Evolutionary conservation across 2,329 filamentous ascomycete species (phyloP), one percentile per base, ranked within the genome.

Genomic region (Nectriaceae sp.): DNA sequence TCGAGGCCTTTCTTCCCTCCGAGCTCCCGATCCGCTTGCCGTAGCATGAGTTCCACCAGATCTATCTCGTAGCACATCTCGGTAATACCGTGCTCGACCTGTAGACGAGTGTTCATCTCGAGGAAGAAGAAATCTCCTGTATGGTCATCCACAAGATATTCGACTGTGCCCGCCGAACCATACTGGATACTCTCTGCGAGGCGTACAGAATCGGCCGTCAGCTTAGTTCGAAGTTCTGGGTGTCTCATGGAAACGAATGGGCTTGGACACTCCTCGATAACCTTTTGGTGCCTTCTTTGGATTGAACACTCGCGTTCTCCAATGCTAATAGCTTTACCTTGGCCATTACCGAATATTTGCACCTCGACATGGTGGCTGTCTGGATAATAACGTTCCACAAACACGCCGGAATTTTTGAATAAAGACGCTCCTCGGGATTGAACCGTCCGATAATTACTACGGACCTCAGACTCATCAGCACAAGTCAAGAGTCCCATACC

Each of bases 51-150:
- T 15, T 83, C 76, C 1, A 91, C 88, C 11, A 91, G 73, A 60
- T 90, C 88, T 44, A 88, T 78, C 1, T 81, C 83, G 11, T 85
- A 89, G 13, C 89, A 84, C 78, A 89, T 83, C 64, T 91, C 88
- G 0, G 88, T 90, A 6, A 90, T 85, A 0, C 87, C 87, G 55
- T 91, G 88, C 63, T 91, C 88, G 20, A 92, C 88, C 57, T 91
- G 88, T 3, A 91, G 67, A 8, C 88, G 75, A 0, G 88, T 55
- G 73, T 80, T 76, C 63, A 79, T 75, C 48, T 78, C 76, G 13
- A 77, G 61, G 47, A 78, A 79, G 54, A 72, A 88, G 64, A 85
- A 87, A 5, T 82, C 74, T 0, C 76, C 80, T 0, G 77, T 77
- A 42, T 77, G 71, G 45, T 85, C 82, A 51, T 88, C 84, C 2